Percentiles rank a stretch among this genome's conserved stretches.
Conservation (phyloP, 2,329 filamentous ascomycete species). For the Claviceps quebecensis region DNA sequence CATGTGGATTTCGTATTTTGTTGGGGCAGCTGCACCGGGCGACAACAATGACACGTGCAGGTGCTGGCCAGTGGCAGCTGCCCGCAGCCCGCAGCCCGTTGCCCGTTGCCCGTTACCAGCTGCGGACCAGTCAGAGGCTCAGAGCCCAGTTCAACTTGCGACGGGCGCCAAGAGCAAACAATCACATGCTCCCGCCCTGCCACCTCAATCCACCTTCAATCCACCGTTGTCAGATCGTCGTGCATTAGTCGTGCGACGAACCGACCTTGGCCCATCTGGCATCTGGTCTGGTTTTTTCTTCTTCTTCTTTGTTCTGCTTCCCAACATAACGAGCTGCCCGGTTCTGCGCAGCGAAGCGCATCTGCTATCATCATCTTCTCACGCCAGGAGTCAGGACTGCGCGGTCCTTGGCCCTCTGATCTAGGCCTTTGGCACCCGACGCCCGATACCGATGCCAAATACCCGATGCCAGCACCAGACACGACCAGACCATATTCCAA, state of each 20-base stretch:
- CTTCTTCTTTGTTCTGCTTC: background rate
- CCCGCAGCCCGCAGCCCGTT: background rate
- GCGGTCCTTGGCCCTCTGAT: background rate
- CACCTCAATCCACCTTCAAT: background rate
- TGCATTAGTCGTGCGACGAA: background rate
- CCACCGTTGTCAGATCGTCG: background rate
- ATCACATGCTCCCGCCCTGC: background rate
- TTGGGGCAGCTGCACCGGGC: background rate
- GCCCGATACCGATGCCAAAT: background rate
- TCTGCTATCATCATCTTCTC: background rate
- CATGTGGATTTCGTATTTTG: background rate
- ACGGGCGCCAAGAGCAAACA: background rate
- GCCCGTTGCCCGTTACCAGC: background rate
- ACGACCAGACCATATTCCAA: background rate
- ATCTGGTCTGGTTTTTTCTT: background rate
- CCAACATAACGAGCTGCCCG: background rate
- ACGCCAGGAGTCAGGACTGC: background rate
- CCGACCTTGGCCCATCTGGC: background rate
- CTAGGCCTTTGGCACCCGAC: too few species aligned
- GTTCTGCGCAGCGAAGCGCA: background rate
- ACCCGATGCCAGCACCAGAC: background rate
- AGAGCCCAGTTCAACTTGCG: background rate
- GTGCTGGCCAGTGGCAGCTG: background rate
- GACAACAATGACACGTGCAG: background rate
- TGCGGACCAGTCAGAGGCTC: background rate